Base-by-base conservation (phyloP, 768 basidiomycete genomes). In the Agrocybe praecox region DNA sequence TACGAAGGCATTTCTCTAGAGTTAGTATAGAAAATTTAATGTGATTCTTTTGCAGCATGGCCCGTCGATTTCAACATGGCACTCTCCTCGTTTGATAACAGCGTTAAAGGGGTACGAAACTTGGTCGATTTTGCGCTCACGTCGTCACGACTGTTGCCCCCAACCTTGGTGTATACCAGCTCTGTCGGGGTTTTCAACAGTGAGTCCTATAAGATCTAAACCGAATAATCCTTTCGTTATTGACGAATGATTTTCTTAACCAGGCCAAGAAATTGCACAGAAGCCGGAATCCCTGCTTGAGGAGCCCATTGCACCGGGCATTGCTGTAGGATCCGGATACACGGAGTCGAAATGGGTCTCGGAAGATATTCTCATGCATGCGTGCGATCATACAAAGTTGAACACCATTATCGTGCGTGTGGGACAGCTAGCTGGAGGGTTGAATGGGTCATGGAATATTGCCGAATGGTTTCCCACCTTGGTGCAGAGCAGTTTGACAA, bases 1-100 rank as follows among this genome's bases (percentile, higher is more conserved):
- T 5, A 29, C 26, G 9, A 29, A 9, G 26, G 4, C 26, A 9
- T 21, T 22, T 23, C 2, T 34, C 12, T 36, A 6, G n/a, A 10
- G 3, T 53, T 14, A 32, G 11, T 7, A 33, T 14, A 3, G 19
- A 45, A 6, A 22, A 19, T n/a, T n/a, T 26, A 26, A 14, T 40
- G 12, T 40, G 14, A 6, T 14, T 49, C 17, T 26, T n/a, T 15
- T 48, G 5, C 21, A 65, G 79, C 79, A 17, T 82, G 81, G 81
- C 72, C 72, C 0, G 73, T 83, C 44, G 79, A 83, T 65, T 81
- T 83, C 64, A 77, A 77, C 34, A 66, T 80, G 1, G 68, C 72
- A 11, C 64, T 80, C 23, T 65, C 69, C 11, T 81, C 81, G 15
- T 81, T 81, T 50, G 77, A 80, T 46, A 61, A 71, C 8, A 74